phyloP scores from a whole-genome alignment of 1,284 basidiomycete genomes.

The Ganoderma lingzhi region DNA sequence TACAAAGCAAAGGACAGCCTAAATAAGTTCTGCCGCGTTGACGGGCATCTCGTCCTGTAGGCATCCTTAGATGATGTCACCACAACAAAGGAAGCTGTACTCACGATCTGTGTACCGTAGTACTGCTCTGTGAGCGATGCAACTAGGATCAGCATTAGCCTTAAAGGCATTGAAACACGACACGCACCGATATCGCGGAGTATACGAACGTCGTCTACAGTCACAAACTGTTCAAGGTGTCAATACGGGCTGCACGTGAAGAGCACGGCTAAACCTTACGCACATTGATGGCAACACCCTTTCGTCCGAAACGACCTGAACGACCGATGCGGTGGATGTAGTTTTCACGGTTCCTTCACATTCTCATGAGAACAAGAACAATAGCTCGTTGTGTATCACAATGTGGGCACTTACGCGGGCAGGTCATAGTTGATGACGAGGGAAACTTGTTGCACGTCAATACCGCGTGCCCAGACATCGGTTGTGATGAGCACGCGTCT shows the following conservation, averaged over 20 bases:
- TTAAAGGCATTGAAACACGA: conserved; percentile 11
- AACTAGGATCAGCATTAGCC: conserved; percentile 23
- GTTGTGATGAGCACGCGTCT: conserved; percentile 96
- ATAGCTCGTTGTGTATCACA: background rate
- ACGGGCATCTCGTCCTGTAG: conserved; percentile 92
- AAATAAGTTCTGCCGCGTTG: conserved; percentile 89
- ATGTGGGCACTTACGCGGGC: conserved; percentile 71
- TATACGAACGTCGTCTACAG: conserved; percentile 90
- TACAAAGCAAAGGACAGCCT: conserved; percentile 43
- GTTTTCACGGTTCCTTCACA: conserved; percentile 90
- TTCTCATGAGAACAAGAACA: background rate
- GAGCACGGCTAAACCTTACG: conserved; percentile 34
- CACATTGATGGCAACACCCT: conserved; percentile 93
- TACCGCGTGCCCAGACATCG: conserved; percentile 98
- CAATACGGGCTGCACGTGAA: background rate
- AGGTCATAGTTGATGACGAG: conserved; percentile 99
- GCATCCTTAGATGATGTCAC: conserved; percentile 31
- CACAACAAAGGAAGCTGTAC: conserved; percentile 35
- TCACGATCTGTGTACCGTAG: conserved; percentile 89
- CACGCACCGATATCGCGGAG: conserved; percentile 87
- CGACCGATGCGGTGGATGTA: conserved; percentile 99
- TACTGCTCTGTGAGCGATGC: conserved; percentile 70
- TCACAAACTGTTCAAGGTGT: conserved; percentile 76
- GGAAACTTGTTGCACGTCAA: conserved; percentile 98
- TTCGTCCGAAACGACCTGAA: conserved; percentile 93